Conservation (phyloP, 495 filamentous ascomycete species). For the Hypoxylon rickii region DNA sequence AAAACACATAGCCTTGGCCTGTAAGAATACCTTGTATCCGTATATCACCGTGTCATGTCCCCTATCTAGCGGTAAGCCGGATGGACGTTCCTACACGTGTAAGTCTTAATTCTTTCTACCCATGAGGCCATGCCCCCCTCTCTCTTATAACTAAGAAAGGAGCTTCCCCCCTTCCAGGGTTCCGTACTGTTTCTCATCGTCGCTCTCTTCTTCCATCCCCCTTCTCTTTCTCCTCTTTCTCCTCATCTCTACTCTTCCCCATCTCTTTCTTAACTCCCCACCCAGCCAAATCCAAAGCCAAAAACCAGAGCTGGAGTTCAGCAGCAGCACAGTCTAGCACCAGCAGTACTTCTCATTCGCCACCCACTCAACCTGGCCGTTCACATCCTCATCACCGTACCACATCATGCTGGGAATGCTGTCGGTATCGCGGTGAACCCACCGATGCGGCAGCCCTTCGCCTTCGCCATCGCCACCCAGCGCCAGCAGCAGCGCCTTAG, state of each 20-base stretch:
- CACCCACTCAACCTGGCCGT: slow-evolving; percentile 73
- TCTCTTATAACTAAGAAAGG: too few relatives aligned
- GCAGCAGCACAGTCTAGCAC: slow-evolving; percentile 71
- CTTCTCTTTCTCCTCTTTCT: not conserved
- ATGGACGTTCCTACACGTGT: too few relatives aligned
- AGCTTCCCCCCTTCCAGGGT: too few relatives aligned
- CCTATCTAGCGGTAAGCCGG: too few relatives aligned
- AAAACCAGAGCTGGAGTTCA: too few relatives aligned
- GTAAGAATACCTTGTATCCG: too few relatives aligned
- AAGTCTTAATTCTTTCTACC: too few relatives aligned
- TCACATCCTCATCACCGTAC: slow-evolving; percentile 49
- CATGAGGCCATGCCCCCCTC: too few relatives aligned
- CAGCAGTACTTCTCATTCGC: slow-evolving; percentile 93
- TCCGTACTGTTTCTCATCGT: too few relatives aligned
- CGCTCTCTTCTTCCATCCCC: not conserved
- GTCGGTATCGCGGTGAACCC: slow-evolving; percentile 52
- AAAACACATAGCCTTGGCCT: too few relatives aligned
- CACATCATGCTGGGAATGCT: slow-evolving; percentile 60
- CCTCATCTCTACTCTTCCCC: not conserved
- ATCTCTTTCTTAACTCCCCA: not conserved
- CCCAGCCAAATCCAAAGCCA: not conserved
- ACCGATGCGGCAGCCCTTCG: slow-evolving; percentile 44
- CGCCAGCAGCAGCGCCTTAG: slow-evolving; percentile 44
- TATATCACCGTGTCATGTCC: too few relatives aligned
- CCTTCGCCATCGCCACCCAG: too few relatives aligned